A percentile compares a stretch with the other conserved stretches of the same genome.
These are phyloP conservation scores for Diplodia corticola DNA, from an alignment of 2,329 filamentous ascomycete genomes.

Conservation along the genomic window DNA sequence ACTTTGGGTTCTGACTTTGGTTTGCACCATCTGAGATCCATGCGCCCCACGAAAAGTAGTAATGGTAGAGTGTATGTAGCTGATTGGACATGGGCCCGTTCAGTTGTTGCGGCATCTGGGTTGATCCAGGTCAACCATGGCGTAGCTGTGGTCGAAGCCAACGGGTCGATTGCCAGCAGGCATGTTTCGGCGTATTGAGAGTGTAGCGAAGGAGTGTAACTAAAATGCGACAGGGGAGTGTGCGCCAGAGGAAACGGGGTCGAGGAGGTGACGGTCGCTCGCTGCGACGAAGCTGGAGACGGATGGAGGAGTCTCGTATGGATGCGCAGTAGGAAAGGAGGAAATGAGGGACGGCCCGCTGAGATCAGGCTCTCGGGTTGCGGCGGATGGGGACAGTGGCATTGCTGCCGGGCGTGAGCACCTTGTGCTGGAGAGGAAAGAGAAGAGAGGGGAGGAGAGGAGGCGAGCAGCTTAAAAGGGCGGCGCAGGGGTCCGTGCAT, in stretches of 20 bases:
- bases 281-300: neutral
- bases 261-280: neutral
- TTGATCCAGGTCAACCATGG: neutral
- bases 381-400: neutral
- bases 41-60: neutral
- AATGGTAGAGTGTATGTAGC: neutral
- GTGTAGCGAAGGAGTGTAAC: neutral
- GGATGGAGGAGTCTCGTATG: neutral
- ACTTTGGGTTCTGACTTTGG: neutral
- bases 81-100: neutral
- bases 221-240: neutral
- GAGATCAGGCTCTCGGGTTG: neutral
- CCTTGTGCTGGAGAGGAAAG: neutral
- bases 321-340: neutral
- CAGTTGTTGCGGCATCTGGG: neutral
- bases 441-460: neutral
- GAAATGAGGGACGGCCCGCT: too few relatives aligned
- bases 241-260: neutral
- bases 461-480: neutral
- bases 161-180: neutral
- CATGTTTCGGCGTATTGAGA: neutral
- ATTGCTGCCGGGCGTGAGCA: constrained; percentile 7
- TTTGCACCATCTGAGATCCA: neutral
- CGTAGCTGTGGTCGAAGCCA: neutral
- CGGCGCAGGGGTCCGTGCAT: neutral